These are phyloP conservation scores for Arthrobotrys pseudoclavata DNA, from an alignment of 2,329 filamentous ascomycete genomes.

Conservation along the genomic window DNA sequence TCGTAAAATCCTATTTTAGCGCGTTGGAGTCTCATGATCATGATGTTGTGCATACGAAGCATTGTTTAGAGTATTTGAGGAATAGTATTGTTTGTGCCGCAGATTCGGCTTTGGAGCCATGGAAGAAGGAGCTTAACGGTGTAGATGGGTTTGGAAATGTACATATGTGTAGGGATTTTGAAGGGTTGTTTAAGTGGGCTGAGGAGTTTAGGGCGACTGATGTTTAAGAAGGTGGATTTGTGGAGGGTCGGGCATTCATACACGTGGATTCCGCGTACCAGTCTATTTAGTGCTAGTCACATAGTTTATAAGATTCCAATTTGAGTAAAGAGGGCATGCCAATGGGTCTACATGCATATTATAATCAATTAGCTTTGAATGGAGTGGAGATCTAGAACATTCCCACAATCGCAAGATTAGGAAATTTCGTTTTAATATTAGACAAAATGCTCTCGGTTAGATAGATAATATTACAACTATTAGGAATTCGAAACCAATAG, in stretches of 20 bases:
- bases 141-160: constrained; percentile 49
- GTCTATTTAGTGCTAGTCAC: neutral
- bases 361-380: neutral
- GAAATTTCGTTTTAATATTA: neutral
- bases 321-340: neutral
- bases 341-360: neutral
- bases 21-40: constrained; percentile 64
- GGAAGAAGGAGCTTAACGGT: constrained; percentile 63
- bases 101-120: constrained; percentile 67
- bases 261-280: neutral
- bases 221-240: constrained; percentile 4
- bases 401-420: neutral
- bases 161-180: constrained; percentile 55
- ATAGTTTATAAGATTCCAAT: neutral
- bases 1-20: constrained; percentile 64
- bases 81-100: constrained; percentile 66
- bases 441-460: neutral
- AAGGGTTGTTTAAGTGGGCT: constrained; percentile 49
- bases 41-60: constrained; percentile 65
- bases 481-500: neutral
- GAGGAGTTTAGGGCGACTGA: constrained; percentile 42
- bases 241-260: neutral
- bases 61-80: constrained; percentile 67
- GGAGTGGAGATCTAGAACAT: neutral
- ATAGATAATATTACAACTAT: constrained; percentile 6